A percentile compares a stretch with the other conserved stretches of the same genome.
phyloP scores from a whole-genome alignment of 257 asterid species.

The Solanum virginianum region DNA sequence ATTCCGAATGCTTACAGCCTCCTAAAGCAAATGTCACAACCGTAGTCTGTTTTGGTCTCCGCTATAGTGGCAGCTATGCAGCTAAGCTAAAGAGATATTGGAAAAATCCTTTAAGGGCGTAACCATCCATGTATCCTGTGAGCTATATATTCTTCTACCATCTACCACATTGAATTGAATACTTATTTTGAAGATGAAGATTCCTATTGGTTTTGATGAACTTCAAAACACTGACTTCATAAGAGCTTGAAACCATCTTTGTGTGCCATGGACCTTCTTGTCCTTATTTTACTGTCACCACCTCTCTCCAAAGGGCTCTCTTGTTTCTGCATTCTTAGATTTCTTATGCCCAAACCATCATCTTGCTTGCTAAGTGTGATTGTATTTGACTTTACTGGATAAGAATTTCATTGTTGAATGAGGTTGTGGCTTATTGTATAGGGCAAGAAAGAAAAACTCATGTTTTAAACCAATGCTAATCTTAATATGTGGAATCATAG shows the following conservation, averaged over 20 bases:
- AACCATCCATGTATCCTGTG: not conserved
- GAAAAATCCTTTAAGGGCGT: not conserved
- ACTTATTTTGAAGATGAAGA: not conserved
- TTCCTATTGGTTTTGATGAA: not conserved
- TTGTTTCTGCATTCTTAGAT: not conserved
- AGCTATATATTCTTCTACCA: not conserved
- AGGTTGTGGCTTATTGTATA: too few relatives aligned
- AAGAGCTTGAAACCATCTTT: not conserved
- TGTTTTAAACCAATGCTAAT: too few relatives aligned
- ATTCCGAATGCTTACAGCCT: not conserved
- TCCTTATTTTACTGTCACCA: not conserved
- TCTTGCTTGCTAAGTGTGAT: not conserved
- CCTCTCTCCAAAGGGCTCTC: not conserved
- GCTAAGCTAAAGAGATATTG: not conserved
- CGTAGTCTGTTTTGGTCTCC: not conserved
- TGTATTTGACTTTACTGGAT: not conserved
- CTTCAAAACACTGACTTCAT: not conserved
- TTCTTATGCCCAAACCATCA: not conserved
- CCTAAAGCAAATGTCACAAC: not conserved
- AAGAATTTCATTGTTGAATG: not conserved
- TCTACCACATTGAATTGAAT: not conserved
- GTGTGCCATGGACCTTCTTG: not conserved
- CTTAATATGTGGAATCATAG: too few relatives aligned
- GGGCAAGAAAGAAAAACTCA: too few relatives aligned
- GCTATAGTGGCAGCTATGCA: not conserved